Base-by-base conservation (phyloP, 805 yeast genomes). In the Candida patagonica region DNA sequence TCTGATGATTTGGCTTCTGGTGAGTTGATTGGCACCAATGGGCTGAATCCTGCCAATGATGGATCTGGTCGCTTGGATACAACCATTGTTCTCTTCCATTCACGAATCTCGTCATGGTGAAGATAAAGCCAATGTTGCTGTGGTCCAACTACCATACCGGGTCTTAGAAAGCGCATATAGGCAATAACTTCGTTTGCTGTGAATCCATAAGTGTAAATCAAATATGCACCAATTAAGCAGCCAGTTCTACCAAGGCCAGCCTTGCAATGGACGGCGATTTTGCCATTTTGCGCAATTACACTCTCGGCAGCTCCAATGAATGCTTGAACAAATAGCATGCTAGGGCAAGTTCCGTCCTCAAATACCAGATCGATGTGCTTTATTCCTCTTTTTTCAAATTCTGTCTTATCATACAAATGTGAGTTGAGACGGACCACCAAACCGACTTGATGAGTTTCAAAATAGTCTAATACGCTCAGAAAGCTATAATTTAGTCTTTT, bases 141-240 rank as follows among this genome's bases (percentile, higher is more conserved):
- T 2, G 98, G 98, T 0, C 98, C 98, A 23, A 92, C 98, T n/a
- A 92, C 96, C 98, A 92, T 92, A 30, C 98, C 98, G 0, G 98
- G 98, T 50, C 98, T 75, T 47, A 92, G 71, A 74, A 92, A 83
- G 59, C 98, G 73, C 89, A 92, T 83, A 57, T 87, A 92, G 1
- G 89, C 95, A 52, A 92, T 92, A 61, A 95, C 92, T 61, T 92
- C 98, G 57, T 75, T 82, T 2, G 98, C 98, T 4, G 97, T 92
- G 57, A 92, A 92, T 0, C 96, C 96, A 59, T 89, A 92, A 2
- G 95, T 86, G 58, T 92, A 92, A 37, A 92, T 92, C 49, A 92
- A 68, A 61, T 89, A 95, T 0, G 98, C 98, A 5, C 98, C 98
- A 48, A 92, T 92, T 37, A 92, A 71, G 63, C 98, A 92, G 15